Evolutionary conservation across 2,329 filamentous ascomycete species (phyloP).

Genomic region (Phialocephala subalpina): DNA sequence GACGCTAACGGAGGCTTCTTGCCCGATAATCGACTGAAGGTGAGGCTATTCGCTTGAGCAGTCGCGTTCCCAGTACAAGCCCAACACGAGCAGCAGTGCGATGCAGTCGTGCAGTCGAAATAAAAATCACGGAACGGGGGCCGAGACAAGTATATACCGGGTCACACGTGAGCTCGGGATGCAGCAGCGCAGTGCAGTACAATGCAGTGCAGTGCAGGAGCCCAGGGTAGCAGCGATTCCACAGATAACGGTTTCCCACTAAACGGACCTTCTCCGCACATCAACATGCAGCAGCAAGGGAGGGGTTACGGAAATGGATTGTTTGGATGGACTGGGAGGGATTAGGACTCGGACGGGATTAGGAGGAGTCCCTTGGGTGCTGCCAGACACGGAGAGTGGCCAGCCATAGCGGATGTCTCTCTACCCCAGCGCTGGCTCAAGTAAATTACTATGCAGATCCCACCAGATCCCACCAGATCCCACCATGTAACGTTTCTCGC

Average conservation of each 20-base stretch:
- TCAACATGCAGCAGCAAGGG: background rate
- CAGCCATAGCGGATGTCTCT: background rate
- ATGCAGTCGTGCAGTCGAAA: no score
- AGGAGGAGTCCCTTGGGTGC: background rate
- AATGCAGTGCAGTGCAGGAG: background rate
- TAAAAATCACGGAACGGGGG: background rate
- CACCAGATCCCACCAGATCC: background rate
- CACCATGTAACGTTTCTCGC: conserved; percentile 7
- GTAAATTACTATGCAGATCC: no score
- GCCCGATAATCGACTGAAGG: background rate
- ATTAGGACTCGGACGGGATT: background rate
- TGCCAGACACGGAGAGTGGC: background rate
- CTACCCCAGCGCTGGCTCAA: background rate
- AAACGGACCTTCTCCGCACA: conserved; percentile 11
- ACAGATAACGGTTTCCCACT: conserved; percentile 5
- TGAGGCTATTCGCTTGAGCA: background rate
- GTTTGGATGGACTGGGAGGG: background rate
- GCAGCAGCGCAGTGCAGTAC: background rate
- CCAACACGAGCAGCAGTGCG: background rate
- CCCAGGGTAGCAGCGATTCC: background rate
- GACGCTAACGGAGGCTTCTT: background rate
- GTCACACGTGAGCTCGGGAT: conserved; percentile 1
- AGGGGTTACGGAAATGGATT: background rate
- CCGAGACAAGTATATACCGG: background rate
- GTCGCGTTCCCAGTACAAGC: background rate